A percentile compares a stretch with the other conserved stretches of the same genome.
Conservation (phyloP, 345 rosid genomes). For the Acer yangbiense region DNA sequence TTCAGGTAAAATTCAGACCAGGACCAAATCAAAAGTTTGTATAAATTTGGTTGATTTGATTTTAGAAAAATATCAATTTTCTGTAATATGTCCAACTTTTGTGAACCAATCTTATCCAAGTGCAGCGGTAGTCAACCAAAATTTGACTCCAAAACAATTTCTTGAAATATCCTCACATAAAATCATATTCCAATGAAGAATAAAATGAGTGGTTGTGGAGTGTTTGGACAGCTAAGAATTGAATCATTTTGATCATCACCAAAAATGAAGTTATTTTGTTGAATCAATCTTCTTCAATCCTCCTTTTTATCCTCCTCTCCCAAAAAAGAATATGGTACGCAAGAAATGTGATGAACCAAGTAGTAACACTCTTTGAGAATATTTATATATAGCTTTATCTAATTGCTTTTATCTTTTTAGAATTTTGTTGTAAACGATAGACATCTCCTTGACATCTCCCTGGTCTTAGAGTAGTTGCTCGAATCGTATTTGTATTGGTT, state of each 20-base stretch:
- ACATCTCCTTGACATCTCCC: not conserved
- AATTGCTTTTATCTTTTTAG: not conserved
- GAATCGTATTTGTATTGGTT: too few species aligned
- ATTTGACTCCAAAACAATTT: not conserved
- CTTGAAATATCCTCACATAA: not conserved
- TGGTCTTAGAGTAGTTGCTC: too few species aligned
- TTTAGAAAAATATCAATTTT: too few species aligned
- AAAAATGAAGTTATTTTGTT: not conserved
- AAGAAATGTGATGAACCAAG: not conserved
- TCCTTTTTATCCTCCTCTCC: not conserved
- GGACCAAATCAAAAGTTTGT: too few species aligned
- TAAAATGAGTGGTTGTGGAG: conserved; percentile 2
- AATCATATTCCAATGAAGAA: not conserved
- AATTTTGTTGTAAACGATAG: not conserved
- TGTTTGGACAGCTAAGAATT: not conserved
- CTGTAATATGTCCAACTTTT: not conserved
- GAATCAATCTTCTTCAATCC: not conserved
- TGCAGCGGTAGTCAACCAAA: not conserved
- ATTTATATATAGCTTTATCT: not conserved
- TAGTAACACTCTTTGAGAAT: not conserved
- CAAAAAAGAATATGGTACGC: not conserved
- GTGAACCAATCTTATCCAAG: too few species aligned
- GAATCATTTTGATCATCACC: not conserved
- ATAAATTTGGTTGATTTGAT: too few species aligned
- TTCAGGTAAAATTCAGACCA: too few species aligned